These are phyloP conservation scores for Cornus suecica DNA, from an alignment of 148 eudicot genomes.

Conservation along the genomic window DNA sequence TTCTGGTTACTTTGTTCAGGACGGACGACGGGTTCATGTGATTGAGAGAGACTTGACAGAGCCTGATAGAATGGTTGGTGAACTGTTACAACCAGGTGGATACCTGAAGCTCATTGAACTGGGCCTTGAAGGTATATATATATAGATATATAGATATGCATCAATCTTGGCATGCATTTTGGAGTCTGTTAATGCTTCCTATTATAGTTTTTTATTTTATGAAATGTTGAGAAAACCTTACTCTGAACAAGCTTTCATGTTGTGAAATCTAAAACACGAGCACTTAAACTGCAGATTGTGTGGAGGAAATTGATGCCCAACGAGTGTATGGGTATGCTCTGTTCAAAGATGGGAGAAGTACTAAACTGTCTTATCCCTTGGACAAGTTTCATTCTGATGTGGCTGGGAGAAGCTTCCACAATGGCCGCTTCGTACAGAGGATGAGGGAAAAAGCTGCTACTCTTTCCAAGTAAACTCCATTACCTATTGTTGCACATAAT, in stretches of 20 bases:
- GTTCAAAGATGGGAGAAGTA: slow-evolving; percentile 47
- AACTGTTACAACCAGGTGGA: slow-evolving; percentile 61
- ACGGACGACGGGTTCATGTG: slow-evolving; percentile 50
- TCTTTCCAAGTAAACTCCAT: slow-evolving; percentile 41
- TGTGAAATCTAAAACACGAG: background rate
- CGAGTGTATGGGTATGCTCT: slow-evolving; percentile 54
- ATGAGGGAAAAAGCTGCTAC: slow-evolving; percentile 51
- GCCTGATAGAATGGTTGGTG: slow-evolving; percentile 59
- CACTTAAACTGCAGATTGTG: slow-evolving; percentile 39
- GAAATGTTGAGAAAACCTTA: background rate
- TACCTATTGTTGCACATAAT: background rate
- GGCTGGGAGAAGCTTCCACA: slow-evolving; percentile 58
- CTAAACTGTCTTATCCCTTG: slow-evolving; percentile 47
- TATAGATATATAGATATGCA: too few species aligned
- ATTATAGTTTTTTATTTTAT: background rate
- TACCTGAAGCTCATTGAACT: slow-evolving; percentile 50
- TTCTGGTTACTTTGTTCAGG: slow-evolving; percentile 26
- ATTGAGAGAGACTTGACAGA: slow-evolving; percentile 55
- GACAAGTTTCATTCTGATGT: slow-evolving; percentile 49
- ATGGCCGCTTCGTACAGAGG: slow-evolving; percentile 58
- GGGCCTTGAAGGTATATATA: slow-evolving; percentile 62
- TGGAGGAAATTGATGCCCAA: slow-evolving; percentile 53
- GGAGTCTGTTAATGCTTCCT: background rate
- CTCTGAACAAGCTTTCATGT: background rate
- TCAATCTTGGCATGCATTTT: background rate